Evolutionary conservation across 768 basidiomycete species (phyloP).

Genomic region (Trametes cinnabarina): DNA sequence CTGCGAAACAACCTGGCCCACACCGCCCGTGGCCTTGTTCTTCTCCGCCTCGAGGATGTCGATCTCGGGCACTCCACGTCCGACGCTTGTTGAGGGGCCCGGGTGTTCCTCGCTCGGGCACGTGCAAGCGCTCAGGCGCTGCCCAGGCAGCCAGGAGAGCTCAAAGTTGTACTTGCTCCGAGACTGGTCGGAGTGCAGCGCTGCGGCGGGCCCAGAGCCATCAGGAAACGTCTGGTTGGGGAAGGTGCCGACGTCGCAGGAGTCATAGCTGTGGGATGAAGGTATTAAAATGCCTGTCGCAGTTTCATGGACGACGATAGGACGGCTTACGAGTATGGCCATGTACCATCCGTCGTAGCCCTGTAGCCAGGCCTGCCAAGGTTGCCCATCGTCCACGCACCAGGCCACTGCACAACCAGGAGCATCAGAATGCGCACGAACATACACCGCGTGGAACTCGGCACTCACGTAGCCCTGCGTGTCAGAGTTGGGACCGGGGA

Average conservation of each 20-base stretch:
- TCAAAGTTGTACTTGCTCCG: conserved; percentile 51
- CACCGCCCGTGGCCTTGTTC: conserved; percentile 43
- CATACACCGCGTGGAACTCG: not conserved
- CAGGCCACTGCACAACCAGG: conserved; percentile 61
- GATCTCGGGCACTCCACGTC: conserved; percentile 80
- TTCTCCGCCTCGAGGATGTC: conserved; percentile 78
- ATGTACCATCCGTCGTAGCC: conserved; percentile 76
- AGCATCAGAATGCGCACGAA: not conserved
- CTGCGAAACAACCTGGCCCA: conserved; percentile 67
- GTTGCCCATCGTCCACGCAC: conserved; percentile 88
- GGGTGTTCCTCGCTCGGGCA: conserved; percentile 77
- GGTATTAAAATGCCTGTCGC: not conserved
- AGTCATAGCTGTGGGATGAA: conserved; percentile 39
- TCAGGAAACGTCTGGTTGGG: conserved; percentile 50
- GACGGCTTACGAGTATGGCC: conserved; percentile 73
- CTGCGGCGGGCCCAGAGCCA: conserved; percentile 56
- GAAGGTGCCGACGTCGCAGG: conserved; percentile 60
- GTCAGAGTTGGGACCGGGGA: conserved; percentile 58
- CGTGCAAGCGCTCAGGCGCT: conserved; percentile 74
- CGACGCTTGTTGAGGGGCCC: conserved; percentile 51
- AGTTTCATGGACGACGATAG: not conserved
- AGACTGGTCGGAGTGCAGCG: conserved; percentile 50
- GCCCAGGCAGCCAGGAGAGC: conserved; percentile 76
- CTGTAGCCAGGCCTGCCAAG: conserved; percentile 78
- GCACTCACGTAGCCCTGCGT: conserved; percentile 46